Base-by-base conservation (phyloP, 495 filamentous ascomycete species). In the Penicillium antarcticum region DNA sequence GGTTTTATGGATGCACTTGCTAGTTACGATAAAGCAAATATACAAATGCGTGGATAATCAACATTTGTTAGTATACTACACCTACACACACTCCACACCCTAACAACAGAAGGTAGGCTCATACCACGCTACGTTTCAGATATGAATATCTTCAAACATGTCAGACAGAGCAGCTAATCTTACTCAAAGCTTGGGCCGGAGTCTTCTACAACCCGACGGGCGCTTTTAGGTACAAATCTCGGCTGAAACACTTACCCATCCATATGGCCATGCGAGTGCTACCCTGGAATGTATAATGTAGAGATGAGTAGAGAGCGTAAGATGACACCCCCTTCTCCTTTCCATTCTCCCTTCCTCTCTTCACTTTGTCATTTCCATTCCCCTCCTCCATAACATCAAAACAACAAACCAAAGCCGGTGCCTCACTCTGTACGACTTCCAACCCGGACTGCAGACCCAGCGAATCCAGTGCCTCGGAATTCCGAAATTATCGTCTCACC, bases 391-490 rank as follows among this genome's bases (percentile, higher is more conserved):
- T 13, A 24, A 12, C 29, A 14, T 29, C n/a, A 31, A 40, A 33
- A 40, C 31, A 33, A 39, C 5, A 16, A 39, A 48, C 1, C 37
- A 34, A 49, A 31, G 14, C 4, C 46, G 32, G 37, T 49, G 8
- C 42, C 34, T 52, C 42, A 17, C 13, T 17, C 26, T 47, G 50
- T 53, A 47, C 50, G 35, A 53, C 50, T 39, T 38, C 36, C 33
- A 34, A 12, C n/a, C 42, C 47, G 29, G 47, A 49, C 47, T 49
- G 47, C 38, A 42, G 47, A 39, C 14, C 34, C 50, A 46, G 13
- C 50, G 50, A 53, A 53, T 53, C 50, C 50, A 47, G 50, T 40
- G 50, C 42, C 42, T 53, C 50, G 50, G 50, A 53, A 53, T 53
- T 53, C 50, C 42, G 42, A 53, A 46, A 39, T 46, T 34, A 39